Conservation (phyloP, 768 basidiomycete species). For the Lactarius indigo region DNA sequence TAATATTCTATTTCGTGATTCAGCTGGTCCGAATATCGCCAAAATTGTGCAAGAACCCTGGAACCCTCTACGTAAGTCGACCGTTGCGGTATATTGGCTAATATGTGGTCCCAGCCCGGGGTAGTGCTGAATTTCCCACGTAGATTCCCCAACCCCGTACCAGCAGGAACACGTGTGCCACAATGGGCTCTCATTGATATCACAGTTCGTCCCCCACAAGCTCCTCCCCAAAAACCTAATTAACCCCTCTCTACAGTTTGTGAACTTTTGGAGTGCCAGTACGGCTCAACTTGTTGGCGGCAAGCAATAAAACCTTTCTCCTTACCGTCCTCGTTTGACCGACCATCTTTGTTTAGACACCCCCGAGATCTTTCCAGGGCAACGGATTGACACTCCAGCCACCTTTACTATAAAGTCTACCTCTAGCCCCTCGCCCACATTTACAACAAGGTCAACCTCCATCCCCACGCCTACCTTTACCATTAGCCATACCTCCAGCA, state of each 20-base stretch:
- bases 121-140: neutral
- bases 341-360: neutral
- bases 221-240: neutral
- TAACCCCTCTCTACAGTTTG: neutral
- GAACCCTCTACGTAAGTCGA: neutral
- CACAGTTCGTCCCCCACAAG: slow-evolving; percentile 3
- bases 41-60: neutral
- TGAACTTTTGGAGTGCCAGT: neutral
- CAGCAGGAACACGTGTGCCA: slow-evolving; percentile 13
- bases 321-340: neutral
- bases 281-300: neutral
- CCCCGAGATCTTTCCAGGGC: slow-evolving; percentile 3
- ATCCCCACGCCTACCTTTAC: no score
- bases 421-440: no score
- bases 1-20: neutral
- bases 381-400: neutral
- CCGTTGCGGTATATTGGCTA: neutral
- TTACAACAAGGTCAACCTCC: no score
- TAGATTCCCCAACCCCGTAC: slow-evolving; percentile 15
- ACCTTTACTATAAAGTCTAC: no score
- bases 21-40: neutral
- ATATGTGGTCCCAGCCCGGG: neutral
- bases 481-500: no score
- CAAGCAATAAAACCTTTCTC: neutral
- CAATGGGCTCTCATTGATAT: slow-evolving; percentile 8